phyloP scores from a whole-genome alignment of 2,329 filamentous ascomycete species.

The Teratosphaeria destructans region DNA sequence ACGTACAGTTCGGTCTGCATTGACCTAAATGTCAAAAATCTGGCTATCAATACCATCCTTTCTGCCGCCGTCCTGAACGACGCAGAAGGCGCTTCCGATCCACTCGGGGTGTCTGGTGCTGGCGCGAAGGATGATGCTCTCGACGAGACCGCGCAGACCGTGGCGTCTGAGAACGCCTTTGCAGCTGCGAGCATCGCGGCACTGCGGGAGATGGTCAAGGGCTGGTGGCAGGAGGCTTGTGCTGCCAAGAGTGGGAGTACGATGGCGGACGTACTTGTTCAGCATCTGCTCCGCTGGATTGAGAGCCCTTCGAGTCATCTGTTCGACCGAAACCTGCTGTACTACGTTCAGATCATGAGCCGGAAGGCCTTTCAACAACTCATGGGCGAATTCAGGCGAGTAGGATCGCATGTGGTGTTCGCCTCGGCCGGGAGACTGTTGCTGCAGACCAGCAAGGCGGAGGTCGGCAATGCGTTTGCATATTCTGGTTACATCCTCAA shows the following conservation, averaged over 20 bases:
- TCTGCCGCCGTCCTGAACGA: slow-evolving; percentile 96
- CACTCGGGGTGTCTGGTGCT: slow-evolving; percentile 72
- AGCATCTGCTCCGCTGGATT: slow-evolving; percentile 95
- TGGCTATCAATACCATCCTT: slow-evolving; percentile 95
- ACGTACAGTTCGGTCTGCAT: slow-evolving; percentile 96
- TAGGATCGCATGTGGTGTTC: slow-evolving; percentile 93
- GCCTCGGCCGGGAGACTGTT: slow-evolving; percentile 81
- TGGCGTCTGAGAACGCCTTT: slow-evolving; percentile 83
- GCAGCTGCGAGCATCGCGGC: slow-evolving; percentile 85
- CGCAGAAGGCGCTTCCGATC: slow-evolving; percentile 71
- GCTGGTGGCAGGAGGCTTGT: slow-evolving; percentile 88
- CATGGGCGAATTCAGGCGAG: slow-evolving; percentile 90
- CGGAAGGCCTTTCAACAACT: slow-evolving; percentile 94
- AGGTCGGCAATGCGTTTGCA: slow-evolving; percentile 91
- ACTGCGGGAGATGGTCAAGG: slow-evolving; percentile 93
- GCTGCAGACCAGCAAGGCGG: slow-evolving; percentile 89
- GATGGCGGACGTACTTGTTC: slow-evolving; percentile 96
- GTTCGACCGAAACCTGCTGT: slow-evolving; percentile 86
- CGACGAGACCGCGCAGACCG: slow-evolving; percentile 54
- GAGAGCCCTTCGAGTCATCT: slow-evolving; percentile 88
- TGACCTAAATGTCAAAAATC: slow-evolving; percentile 83
- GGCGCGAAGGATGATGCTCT: slow-evolving; percentile 49
- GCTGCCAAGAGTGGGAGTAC: slow-evolving; percentile 54
- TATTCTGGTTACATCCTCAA: slow-evolving; percentile 98
- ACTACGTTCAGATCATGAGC: slow-evolving; percentile 98